These are phyloP conservation scores for Hevea brasiliensis DNA, from an alignment of 345 rosid species.

Conservation along the genomic window DNA sequence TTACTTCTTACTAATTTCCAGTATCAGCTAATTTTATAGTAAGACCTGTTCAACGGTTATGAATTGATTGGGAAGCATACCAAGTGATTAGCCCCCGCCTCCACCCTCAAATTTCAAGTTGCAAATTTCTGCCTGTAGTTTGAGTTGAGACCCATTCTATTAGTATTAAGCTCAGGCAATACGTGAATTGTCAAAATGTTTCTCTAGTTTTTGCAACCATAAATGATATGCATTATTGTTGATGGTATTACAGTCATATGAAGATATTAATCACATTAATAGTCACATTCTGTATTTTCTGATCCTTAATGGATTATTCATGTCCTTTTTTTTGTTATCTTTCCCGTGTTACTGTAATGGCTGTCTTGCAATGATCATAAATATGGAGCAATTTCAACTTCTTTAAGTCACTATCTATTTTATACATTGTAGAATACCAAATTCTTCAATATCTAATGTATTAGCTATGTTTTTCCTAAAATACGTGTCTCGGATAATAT, in stretches of 20 bases:
- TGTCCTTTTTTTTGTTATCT: background rate
- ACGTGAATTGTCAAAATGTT: background rate
- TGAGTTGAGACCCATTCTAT: background rate
- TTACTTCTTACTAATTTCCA: slow-evolving; percentile 9
- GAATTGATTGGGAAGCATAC: background rate
- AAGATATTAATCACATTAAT: background rate
- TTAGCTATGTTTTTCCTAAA: background rate
- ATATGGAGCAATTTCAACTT: background rate
- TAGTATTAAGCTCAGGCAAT: background rate
- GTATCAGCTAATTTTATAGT: background rate
- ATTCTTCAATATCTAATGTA: background rate
- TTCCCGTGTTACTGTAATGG: background rate
- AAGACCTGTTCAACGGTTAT: slow-evolving; percentile 2
- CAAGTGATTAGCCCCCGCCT: background rate
- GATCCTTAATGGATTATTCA: background rate
- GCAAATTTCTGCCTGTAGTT: slow-evolving; percentile 4
- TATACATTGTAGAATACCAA: background rate
- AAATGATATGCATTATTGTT: background rate
- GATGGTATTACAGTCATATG: background rate
- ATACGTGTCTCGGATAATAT: background rate
- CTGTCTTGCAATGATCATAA: background rate
- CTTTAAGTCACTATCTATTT: background rate
- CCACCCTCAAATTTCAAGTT: background rate
- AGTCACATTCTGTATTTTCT: background rate
- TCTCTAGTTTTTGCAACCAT: background rate